phyloP scores from a whole-genome alignment of 305 asterid genomes.

The Plantago lanceolata region DNA sequence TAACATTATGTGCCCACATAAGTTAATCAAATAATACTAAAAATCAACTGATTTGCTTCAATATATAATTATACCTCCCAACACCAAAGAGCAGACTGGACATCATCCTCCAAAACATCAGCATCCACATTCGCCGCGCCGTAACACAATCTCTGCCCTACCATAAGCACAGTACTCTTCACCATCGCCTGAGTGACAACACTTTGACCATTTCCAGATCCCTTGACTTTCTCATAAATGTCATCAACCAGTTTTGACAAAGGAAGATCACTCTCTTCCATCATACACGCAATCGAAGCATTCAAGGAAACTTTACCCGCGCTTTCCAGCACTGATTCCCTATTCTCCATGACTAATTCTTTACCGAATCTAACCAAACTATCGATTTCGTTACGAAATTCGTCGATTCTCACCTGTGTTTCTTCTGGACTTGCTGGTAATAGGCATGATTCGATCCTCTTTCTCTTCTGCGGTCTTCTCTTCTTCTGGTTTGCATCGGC shows the following conservation, averaged over 20 bases:
- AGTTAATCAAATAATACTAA: neutral
- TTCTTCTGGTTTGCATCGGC: conserved; percentile 23
- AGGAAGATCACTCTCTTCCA: conserved; percentile 83
- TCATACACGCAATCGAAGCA: conserved; percentile 51
- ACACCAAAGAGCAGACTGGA: conserved; percentile 69
- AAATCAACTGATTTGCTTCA: neutral
- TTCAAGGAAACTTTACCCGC: conserved; percentile 35
- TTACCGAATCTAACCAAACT: conserved; percentile 41
- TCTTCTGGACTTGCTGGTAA: conserved; percentile 35
- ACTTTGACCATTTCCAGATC: conserved; percentile 33
- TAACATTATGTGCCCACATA: neutral
- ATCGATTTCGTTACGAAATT: conserved; percentile 43
- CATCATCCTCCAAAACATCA: conserved; percentile 83
- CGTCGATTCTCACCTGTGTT: conserved; percentile 32
- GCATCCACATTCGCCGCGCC: conserved; percentile 62
- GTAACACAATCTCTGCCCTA: conserved; percentile 69
- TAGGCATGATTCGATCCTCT: conserved; percentile 31
- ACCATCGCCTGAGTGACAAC: conserved; percentile 51
- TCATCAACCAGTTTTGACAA: conserved; percentile 61
- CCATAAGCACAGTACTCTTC: conserved; percentile 60
- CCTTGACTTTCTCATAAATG: conserved; percentile 51
- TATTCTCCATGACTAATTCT: conserved; percentile 28
- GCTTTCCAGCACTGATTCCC: conserved; percentile 28
- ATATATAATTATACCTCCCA: conserved; percentile 67
- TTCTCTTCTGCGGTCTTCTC: conserved; percentile 43